Percentiles rank a stretch among this genome's conserved stretches.
phyloP scores from a whole-genome alignment of 805 yeast species.

The Debaryomyces prosopidis region DNA sequence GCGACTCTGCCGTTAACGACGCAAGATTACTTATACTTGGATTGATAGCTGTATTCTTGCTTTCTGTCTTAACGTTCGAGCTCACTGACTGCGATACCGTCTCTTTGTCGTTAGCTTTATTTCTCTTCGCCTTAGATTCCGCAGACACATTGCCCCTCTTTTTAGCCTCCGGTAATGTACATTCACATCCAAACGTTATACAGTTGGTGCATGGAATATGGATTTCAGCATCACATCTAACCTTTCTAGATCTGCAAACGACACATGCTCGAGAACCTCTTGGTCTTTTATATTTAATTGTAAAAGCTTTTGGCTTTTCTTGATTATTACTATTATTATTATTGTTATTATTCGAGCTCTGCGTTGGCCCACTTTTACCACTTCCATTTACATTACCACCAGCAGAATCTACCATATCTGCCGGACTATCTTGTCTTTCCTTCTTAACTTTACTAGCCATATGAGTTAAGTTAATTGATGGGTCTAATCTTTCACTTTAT shows the following conservation, averaged over 20 bases:
- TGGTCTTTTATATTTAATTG: constrained; percentile 51
- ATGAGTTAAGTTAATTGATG: background rate
- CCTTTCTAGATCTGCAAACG: constrained; percentile 77
- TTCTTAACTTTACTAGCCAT: constrained; percentile 17
- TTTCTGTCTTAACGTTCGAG: background rate
- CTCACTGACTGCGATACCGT: background rate
- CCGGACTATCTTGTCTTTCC: constrained; percentile 7
- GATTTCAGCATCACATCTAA: constrained; percentile 72
- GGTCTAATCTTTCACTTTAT: background rate
- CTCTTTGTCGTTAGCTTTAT: background rate
- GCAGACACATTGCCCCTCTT: constrained; percentile 34
- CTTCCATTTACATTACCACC: constrained; percentile 1
- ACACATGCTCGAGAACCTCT: constrained; percentile 73
- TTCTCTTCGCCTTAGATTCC: constrained; percentile 17
- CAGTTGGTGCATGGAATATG: constrained; percentile 57
- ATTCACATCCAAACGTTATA: constrained; percentile 69
- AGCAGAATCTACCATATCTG: background rate
- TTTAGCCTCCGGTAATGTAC: constrained; percentile 63
- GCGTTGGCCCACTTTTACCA: background rate
- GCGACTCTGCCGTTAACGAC: background rate
- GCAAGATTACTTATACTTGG: background rate
- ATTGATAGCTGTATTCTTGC: background rate
- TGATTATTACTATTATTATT: constrained; percentile 1
- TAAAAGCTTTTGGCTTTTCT: constrained; percentile 44
- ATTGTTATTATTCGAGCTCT: background rate